These are phyloP conservation scores for Discostella pseudostelligera DNA, from an alignment of 108 stramenopile species.

Conservation along the genomic window DNA sequence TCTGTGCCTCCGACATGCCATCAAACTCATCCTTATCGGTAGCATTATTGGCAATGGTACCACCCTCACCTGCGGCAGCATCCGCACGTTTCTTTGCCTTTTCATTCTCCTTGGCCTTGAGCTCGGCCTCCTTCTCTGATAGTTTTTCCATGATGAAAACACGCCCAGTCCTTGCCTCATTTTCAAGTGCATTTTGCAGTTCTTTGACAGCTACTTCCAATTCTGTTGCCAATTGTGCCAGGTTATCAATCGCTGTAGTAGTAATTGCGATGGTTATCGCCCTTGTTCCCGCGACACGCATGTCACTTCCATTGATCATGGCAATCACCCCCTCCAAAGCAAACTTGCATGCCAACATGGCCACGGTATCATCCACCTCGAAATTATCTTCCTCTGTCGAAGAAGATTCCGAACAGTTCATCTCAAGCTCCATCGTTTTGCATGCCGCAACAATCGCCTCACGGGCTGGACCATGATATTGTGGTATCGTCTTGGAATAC, in stretches of 20 bases:
- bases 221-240: conserved; percentile 16
- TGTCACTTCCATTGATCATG: conserved; percentile 9
- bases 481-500: conserved; percentile 42
- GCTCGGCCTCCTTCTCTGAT: conserved; percentile 39
- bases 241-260: neutral
- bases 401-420: conserved; percentile 46
- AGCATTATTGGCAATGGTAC: neutral
- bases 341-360: conserved; percentile 22
- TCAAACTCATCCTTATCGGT: conserved; percentile 49
- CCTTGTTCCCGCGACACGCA: conserved; percentile 6
- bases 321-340: conserved; percentile 10
- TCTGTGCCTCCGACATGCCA: conserved; percentile 64
- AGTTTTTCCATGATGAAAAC: conserved; percentile 26
- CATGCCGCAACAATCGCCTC: conserved; percentile 32
- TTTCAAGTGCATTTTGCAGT: conserved; percentile 28
- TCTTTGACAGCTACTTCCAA: conserved; percentile 17
- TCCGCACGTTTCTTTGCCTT: conserved; percentile 50
- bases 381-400: conserved; percentile 3
- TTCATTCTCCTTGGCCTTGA: conserved; percentile 51
- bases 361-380: conserved; percentile 42
- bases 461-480: conserved; percentile 54
- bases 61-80: conserved; percentile 2
- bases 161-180: conserved; percentile 33
- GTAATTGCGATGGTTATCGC: neutral
- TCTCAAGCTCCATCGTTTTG: conserved; percentile 59